Evolutionary conservation across 441 rosid species (phyloP).

Genomic region (Aleurites moluccanus): DNA sequence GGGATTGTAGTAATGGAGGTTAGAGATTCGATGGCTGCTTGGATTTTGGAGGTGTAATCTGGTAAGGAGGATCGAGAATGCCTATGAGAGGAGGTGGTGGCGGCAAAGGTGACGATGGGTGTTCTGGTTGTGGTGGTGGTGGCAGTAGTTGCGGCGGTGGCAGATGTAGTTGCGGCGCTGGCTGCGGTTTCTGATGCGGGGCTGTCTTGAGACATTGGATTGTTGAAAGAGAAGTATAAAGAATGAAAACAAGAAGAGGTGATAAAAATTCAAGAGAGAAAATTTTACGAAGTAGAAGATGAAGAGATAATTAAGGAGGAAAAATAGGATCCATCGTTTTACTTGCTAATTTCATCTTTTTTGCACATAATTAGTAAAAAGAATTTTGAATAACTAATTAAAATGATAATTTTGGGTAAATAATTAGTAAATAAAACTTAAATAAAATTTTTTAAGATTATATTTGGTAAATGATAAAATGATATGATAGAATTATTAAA

Average conservation of each 20-base stretch:
- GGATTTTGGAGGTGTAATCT: constrained; percentile 35
- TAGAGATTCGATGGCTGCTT: constrained; percentile 48
- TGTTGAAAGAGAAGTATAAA: not conserved
- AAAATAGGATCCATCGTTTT: constrained; percentile 15
- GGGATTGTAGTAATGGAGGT: constrained; percentile 48
- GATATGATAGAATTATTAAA: too few relatives aligned
- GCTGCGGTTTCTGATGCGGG: constrained; percentile 7
- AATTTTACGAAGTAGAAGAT: not conserved
- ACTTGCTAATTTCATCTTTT: too few relatives aligned
- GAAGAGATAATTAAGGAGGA: constrained; percentile 18
- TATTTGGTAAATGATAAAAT: too few relatives aligned
- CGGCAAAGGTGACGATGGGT: not conserved
- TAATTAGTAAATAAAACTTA: too few relatives aligned
- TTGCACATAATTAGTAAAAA: too few relatives aligned
- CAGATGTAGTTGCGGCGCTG: not conserved
- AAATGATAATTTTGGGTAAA: too few relatives aligned
- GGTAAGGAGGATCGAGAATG: constrained; percentile 26
- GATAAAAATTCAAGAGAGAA: not conserved
- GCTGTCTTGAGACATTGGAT: constrained; percentile 34
- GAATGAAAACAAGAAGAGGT: not conserved
- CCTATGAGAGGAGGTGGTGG: constrained; percentile 16
- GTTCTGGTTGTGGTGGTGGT: not conserved
- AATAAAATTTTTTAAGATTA: too few relatives aligned
- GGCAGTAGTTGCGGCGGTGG: not conserved
- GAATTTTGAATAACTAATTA: too few relatives aligned